Conservation (phyloP, 345 rosid genomes). For the Lepidium africanum region DNA sequence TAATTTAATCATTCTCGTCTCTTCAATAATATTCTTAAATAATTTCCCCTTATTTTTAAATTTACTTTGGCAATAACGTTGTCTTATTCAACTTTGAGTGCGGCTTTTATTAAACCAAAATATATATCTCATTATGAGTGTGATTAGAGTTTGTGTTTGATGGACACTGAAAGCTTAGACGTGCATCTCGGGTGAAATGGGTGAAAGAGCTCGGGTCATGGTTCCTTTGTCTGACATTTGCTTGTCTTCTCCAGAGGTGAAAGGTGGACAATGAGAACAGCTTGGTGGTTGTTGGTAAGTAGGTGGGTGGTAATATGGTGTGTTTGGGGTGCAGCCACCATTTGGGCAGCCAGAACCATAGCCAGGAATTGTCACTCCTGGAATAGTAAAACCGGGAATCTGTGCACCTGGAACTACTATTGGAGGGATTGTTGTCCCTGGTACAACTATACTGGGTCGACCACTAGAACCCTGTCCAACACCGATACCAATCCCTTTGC, state of each 20-base stretch:
- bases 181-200: constrained; percentile 11
- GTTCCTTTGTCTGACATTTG: constrained; percentile 10
- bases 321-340: constrained; percentile 18
- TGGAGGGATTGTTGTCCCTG: constrained; percentile 20
- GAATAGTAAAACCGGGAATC: constrained; percentile 27
- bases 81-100: constrained; percentile 17
- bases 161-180: constrained; percentile 18
- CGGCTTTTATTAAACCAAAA: constrained; percentile 13
- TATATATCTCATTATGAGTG: constrained; percentile 1
- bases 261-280: constrained; percentile 15
- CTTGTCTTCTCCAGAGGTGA: constrained; percentile 4
- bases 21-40: not conserved
- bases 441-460: constrained; percentile 10
- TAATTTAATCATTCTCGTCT: not conserved
- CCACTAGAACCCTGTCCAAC: constrained; percentile 11
- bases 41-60: constrained; percentile 12
- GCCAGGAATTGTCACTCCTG: constrained; percentile 24
- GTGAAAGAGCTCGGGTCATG: constrained; percentile 24
- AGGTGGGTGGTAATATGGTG: constrained; percentile 16
- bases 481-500: constrained; percentile 9
- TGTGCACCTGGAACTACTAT: constrained; percentile 23
- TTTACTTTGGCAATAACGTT: constrained; percentile 2
- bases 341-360: constrained; percentile 21
- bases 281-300: constrained; percentile 8
- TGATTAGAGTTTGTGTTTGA: constrained; percentile 11